phyloP scores from a whole-genome alignment of 305 asterid species.

The Fraxinus paxiana region DNA sequence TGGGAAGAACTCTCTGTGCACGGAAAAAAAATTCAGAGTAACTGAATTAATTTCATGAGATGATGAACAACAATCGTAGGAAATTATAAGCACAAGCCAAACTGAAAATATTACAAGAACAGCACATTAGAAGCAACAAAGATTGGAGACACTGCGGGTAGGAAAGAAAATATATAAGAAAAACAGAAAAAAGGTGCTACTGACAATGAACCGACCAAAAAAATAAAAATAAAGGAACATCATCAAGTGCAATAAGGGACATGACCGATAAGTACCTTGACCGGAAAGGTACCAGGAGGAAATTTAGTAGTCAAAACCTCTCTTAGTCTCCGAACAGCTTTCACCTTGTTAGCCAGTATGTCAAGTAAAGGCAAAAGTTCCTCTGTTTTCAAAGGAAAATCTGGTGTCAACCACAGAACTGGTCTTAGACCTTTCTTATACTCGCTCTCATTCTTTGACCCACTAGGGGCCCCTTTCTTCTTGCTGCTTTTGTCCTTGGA shows the following conservation, averaged over 20 bases:
- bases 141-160: neutral
- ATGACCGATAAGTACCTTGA: conserved; percentile 56
- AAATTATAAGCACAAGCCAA: neutral
- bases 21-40: neutral
- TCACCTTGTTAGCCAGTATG: conserved; percentile 93
- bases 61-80: neutral
- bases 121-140: neutral
- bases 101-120: conserved; percentile 1
- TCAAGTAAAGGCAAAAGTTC: conserved; percentile 95
- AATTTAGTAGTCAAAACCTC: conserved; percentile 94
- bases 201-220: conserved; percentile 13
- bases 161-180: neutral
- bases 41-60: conserved; percentile 3
- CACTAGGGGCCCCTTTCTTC: conserved; percentile 31
- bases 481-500: neutral
- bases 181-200: conserved; percentile 14
- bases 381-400: conserved; percentile 86
- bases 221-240: conserved; percentile 3
- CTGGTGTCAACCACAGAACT: conserved; percentile 94
- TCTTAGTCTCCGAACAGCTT: conserved; percentile 85
- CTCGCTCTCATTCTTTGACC: conserved; percentile 45
- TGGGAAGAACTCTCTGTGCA: neutral
- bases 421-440: conserved; percentile 69
- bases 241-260: conserved; percentile 6
- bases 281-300: conserved; percentile 92